Percentiles rank a stretch among this genome's conserved stretches.
phyloP scores from a whole-genome alignment of 1,139 yeast genomes.

The Yamadazyma conglobata region DNA sequence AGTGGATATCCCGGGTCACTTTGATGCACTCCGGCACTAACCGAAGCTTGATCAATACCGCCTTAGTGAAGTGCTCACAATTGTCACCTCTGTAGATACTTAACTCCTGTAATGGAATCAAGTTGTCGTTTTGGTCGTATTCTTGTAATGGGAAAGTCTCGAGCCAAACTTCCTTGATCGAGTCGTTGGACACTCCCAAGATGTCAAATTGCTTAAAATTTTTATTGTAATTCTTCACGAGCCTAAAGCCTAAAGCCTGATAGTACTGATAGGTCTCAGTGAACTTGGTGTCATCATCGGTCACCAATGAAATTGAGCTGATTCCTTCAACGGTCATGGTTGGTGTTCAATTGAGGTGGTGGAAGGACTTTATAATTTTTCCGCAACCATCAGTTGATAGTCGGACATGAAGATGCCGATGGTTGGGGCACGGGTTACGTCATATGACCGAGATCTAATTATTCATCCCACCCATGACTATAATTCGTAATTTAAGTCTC shows the following conservation, averaged over 20 bases:
- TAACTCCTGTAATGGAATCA: slow-evolving; percentile 59
- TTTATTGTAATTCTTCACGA: slow-evolving; percentile 53
- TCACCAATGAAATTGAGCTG: slow-evolving; percentile 56
- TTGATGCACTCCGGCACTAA: slow-evolving; percentile 29
- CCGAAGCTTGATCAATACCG: slow-evolving; percentile 54
- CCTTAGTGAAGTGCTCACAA: slow-evolving; percentile 25
- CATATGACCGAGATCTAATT: too few species aligned
- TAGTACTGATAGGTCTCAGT: slow-evolving; percentile 50
- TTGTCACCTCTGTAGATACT: slow-evolving; percentile 51
- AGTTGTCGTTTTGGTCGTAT: slow-evolving; percentile 40
- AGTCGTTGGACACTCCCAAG: slow-evolving; percentile 60
- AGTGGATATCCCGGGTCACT: slow-evolving; percentile 33
- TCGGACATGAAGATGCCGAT: slow-evolving; percentile 3
- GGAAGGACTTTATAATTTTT: slow-evolving; percentile 3
- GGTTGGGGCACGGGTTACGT: slow-evolving; percentile 2
- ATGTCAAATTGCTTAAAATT: slow-evolving; percentile 28
- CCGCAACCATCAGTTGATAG: slow-evolving; percentile 2
- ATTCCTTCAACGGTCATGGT: slow-evolving; percentile 19
- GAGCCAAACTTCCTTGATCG: slow-evolving; percentile 67
- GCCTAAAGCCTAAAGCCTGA: slow-evolving; percentile 53
- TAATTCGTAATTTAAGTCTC: too few species aligned
- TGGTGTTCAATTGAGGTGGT: not conserved
- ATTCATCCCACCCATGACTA: too few species aligned
- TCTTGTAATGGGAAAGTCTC: slow-evolving; percentile 63
- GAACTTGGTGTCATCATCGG: slow-evolving; percentile 48